Percentiles rank a stretch among this genome's conserved stretches.
These are phyloP conservation scores for Rhexocercosporidium sp. DNA, from an alignment of 2,329 filamentous ascomycete species.

Conservation along the genomic window DNA sequence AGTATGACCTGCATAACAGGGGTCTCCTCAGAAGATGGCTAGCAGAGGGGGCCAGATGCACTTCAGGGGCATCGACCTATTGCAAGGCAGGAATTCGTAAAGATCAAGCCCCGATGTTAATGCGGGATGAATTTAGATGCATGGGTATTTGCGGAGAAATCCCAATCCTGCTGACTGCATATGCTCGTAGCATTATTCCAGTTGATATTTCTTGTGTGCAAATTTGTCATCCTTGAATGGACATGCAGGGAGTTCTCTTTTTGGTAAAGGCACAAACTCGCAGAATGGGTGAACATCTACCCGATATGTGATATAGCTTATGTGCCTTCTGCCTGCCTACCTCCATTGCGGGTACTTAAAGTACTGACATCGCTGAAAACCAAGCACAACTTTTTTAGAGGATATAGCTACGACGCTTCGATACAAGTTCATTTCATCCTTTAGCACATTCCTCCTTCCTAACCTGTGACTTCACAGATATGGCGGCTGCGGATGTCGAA, in stretches of 20 bases:
- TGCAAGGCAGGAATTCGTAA: not conserved
- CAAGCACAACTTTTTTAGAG: not conserved
- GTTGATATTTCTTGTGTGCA: not conserved
- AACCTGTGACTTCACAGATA: not conserved
- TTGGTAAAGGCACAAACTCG: not conserved
- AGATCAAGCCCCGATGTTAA: not conserved
- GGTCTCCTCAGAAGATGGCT: not conserved
- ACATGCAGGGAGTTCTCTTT: not conserved
- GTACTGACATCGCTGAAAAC: too few species aligned
- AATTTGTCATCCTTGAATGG: not conserved
- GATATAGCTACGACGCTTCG: not conserved
- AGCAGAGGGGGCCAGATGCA: not conserved
- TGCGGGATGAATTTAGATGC: not conserved
- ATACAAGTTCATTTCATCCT: not conserved
- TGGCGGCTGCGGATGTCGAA: conserved; percentile 31
- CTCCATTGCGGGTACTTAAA: not conserved
- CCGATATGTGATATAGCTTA: not conserved
- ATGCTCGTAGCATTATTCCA: not conserved
- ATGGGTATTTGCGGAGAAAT: not conserved
- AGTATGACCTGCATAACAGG: conserved; percentile 3
- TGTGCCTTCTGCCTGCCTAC: not conserved
- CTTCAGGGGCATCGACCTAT: not conserved
- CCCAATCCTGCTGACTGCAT: conserved; percentile 6
- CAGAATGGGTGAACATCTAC: not conserved
- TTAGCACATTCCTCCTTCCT: not conserved